These are phyloP conservation scores for Colletotrichum sp. DNA, from an alignment of 2,329 filamentous ascomycete genomes.

Conservation along the genomic window DNA sequence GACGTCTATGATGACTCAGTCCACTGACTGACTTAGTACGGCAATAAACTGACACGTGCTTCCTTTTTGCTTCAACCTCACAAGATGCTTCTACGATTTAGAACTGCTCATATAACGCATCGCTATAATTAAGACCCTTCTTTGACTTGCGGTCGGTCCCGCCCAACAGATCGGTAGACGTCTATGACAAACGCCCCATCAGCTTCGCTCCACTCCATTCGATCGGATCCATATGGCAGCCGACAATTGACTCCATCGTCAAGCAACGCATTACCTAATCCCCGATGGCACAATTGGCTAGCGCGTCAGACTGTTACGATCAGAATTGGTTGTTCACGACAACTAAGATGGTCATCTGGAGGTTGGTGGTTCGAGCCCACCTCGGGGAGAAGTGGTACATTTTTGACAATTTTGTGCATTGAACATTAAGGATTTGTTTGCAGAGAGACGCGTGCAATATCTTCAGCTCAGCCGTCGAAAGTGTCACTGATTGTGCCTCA, in stretches of 20 bases:
- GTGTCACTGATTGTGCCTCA: background rate
- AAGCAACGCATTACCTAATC: background rate
- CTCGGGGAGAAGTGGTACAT: background rate
- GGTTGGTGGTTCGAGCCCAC: conserved; percentile 2
- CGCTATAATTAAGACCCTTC: no score
- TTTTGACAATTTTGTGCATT: background rate
- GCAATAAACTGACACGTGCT: background rate
- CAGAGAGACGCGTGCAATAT: fast-evolving
- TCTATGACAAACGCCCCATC: background rate
- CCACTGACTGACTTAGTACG: background rate
- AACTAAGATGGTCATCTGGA: background rate
- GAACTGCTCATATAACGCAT: no score
- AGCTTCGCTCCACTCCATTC: background rate
- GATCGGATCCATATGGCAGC: background rate
- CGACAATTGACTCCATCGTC: background rate
- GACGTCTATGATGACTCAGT: background rate
- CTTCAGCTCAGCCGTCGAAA: fast-evolving
- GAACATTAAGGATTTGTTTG: fast-evolving
- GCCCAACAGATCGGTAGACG: background rate
- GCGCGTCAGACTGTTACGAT: conserved; percentile 1
- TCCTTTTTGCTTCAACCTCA: background rate
- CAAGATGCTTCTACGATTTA: fast-evolving
- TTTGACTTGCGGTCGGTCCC: background rate
- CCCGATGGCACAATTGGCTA: conserved; percentile 3
- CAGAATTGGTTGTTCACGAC: background rate